phyloP scores from a whole-genome alignment of 1,139 yeast species.

The Zygotorulaspora mrakii region DNA sequence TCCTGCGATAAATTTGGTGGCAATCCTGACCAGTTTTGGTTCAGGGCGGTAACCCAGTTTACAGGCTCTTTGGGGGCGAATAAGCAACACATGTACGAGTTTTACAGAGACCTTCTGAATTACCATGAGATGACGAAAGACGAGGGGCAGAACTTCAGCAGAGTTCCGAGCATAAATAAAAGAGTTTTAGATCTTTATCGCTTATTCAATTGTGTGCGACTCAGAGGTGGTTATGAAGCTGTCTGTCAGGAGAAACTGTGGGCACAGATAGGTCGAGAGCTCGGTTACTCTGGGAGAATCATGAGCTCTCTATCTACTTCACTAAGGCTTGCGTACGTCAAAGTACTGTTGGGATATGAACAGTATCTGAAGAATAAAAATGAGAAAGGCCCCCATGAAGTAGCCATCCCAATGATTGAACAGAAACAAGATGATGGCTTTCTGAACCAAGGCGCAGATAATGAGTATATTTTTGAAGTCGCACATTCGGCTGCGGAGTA shows the following conservation, averaged over 20 bases:
- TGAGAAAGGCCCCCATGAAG: too few relatives aligned
- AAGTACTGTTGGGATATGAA: slow-evolving; percentile 37
- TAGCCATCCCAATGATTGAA: too few relatives aligned
- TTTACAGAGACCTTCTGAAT: slow-evolving; percentile 37
- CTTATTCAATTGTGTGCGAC: slow-evolving; percentile 47
- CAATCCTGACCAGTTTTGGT: slow-evolving; percentile 54
- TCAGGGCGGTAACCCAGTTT: slow-evolving; percentile 53
- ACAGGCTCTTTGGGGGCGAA: slow-evolving; percentile 41
- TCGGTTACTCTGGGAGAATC: slow-evolving; percentile 67
- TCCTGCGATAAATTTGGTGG: slow-evolving; percentile 36
- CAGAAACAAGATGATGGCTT: neutral
- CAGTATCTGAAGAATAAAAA: slow-evolving; percentile 10
- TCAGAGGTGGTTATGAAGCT: slow-evolving; percentile 55
- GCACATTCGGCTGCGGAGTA: slow-evolving; percentile 48
- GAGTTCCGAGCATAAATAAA: slow-evolving; percentile 55
- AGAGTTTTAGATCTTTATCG: slow-evolving; percentile 53
- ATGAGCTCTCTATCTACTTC: slow-evolving; percentile 71
- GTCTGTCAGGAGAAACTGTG: slow-evolving; percentile 57
- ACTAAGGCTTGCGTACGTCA: slow-evolving; percentile 54
- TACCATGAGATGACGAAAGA: slow-evolving; percentile 34
- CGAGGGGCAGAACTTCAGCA: slow-evolving; percentile 19
- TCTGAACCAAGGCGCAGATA: neutral
- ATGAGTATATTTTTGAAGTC: slow-evolving; percentile 37
- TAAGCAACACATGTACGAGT: slow-evolving; percentile 35
- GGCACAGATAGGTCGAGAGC: slow-evolving; percentile 69